phyloP scores from a whole-genome alignment of 768 basidiomycete species.

The Trametopsis cervina region DNA sequence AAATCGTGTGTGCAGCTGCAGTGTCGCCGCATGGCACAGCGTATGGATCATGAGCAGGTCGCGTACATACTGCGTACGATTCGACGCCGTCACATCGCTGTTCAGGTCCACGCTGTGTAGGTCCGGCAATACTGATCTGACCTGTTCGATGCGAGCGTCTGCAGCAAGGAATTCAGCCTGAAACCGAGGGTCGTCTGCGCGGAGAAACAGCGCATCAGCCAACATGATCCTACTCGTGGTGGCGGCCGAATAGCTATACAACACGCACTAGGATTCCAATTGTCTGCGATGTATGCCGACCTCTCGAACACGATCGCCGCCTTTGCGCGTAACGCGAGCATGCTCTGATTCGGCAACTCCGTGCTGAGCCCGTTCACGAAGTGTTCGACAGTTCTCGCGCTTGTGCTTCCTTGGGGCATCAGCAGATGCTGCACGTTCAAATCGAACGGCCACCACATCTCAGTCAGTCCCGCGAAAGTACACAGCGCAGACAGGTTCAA shows the following conservation, averaged over 20 bases:
- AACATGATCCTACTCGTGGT: too few species aligned
- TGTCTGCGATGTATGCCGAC: constrained; percentile 43
- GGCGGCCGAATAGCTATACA: neutral
- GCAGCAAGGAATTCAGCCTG: constrained; percentile 20
- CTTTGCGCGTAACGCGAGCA: constrained; percentile 41
- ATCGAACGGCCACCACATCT: constrained; percentile 27
- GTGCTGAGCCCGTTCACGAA: constrained; percentile 36
- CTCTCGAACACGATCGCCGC: constrained; percentile 54
- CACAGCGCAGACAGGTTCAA: too few species aligned
- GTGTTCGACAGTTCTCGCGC: constrained; percentile 40
- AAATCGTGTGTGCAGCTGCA: constrained; percentile 24
- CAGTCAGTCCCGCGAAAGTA: too few species aligned
- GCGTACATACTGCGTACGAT: constrained; percentile 4
- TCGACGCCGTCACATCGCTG: neutral
- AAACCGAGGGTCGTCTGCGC: neutral
- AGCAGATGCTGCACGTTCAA: constrained; percentile 29
- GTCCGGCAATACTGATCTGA: constrained; percentile 17
- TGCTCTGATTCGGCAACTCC: constrained; percentile 26
- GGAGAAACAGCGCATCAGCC: too few species aligned
- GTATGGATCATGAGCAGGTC: constrained; percentile 20
- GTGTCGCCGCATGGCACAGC: constrained; percentile 21
- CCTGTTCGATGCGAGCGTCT: constrained; percentile 25
- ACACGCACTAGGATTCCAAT: constrained; percentile 25
- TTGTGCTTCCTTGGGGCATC: constrained; percentile 37
- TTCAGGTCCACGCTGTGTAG: too few species aligned